Conservation (phyloP, 1,284 basidiomycete genomes). For the Bondarzewia mesenterica region DNA sequence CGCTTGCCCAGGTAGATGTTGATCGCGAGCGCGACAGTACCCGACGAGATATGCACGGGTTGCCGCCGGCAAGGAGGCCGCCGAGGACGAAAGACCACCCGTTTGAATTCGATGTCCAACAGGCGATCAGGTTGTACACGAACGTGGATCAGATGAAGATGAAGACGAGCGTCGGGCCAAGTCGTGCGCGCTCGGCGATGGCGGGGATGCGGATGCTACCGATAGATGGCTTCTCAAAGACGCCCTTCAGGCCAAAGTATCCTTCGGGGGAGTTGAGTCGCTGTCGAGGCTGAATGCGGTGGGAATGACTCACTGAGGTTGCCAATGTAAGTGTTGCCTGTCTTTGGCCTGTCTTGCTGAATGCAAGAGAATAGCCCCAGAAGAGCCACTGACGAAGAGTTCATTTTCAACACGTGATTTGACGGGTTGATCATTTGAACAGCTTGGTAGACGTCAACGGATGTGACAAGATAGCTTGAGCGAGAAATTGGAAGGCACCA, state of each 20-base stretch:
- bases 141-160: constrained; percentile 86
- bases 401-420: too few relatives aligned
- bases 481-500: too few relatives aligned
- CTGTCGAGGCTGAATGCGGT: neutral
- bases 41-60: constrained; percentile 90
- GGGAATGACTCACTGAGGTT: constrained; percentile 20
- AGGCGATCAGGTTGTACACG: constrained; percentile 90
- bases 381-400: constrained; percentile 47
- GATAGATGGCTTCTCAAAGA: constrained; percentile 70
- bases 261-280: constrained; percentile 19
- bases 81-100: constrained; percentile 82
- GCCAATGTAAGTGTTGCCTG: constrained; percentile 35
- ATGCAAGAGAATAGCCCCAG: constrained; percentile 39
- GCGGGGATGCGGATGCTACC: constrained; percentile 72
- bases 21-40: constrained; percentile 87
- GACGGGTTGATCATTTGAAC: too few relatives aligned
- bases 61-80: constrained; percentile 91
- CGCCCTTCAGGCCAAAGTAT: constrained; percentile 82
- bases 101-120: constrained; percentile 90
- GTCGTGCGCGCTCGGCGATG: constrained; percentile 83
- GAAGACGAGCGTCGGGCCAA: constrained; percentile 86
- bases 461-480: too few relatives aligned
- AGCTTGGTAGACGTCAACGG: too few relatives aligned
- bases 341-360: constrained; percentile 45
- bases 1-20: constrained; percentile 89